These are phyloP conservation scores for Huntiella omanensis DNA, from an alignment of 2,329 filamentous ascomycete genomes.

Conservation along the genomic window DNA sequence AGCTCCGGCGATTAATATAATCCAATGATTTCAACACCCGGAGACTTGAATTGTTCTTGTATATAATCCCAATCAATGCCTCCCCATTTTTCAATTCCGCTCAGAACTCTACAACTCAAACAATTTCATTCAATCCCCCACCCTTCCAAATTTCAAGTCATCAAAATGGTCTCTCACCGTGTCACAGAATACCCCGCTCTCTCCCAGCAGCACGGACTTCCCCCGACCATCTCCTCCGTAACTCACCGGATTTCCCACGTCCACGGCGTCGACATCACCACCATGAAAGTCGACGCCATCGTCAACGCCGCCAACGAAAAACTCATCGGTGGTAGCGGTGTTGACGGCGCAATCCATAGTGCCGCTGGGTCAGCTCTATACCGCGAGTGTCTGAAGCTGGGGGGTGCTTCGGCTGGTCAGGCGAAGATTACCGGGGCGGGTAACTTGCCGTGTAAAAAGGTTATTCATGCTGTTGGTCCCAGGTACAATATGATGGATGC, in stretches of 20 bases:
- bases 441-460: slow-evolving; percentile 51
- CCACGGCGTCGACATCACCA: slow-evolving; percentile 58
- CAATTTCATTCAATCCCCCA: too few relatives aligned
- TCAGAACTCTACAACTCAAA: too few relatives aligned
- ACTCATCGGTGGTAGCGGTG: slow-evolving; percentile 74
- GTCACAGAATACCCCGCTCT: neutral
- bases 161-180: neutral
- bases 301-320: slow-evolving; percentile 79
- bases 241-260: slow-evolving; percentile 56
- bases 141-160: too few relatives aligned
- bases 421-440: slow-evolving; percentile 77
- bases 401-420: slow-evolving; percentile 55
- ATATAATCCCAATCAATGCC: too few relatives aligned
- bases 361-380: slow-evolving; percentile 55
- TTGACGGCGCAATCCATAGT: slow-evolving; percentile 71
- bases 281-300: slow-evolving; percentile 58
- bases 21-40: too few relatives aligned
- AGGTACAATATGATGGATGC: slow-evolving; percentile 36
- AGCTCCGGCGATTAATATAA: too few relatives aligned
- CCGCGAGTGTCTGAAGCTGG: slow-evolving; percentile 3
- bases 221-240: neutral
- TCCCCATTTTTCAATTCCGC: too few relatives aligned
- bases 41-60: too few relatives aligned
- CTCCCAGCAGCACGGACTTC: neutral
- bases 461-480: slow-evolving; percentile 86